Conservation (phyloP, 2,329 filamentous ascomycete species). For the Raffaelea arxii region DNA sequence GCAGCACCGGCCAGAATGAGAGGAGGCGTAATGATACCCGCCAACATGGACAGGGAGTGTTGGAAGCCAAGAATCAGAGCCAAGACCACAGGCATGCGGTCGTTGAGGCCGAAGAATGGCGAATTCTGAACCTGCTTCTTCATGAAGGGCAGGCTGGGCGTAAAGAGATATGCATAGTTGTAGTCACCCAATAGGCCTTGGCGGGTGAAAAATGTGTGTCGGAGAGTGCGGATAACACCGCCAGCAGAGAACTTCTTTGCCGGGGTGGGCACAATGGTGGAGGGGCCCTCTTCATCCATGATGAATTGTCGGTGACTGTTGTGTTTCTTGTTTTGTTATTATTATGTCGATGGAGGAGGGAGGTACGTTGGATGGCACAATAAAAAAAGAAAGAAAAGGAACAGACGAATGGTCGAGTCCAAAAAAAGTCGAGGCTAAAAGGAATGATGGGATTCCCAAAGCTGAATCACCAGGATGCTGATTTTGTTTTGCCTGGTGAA, state of each 20-base stretch:
- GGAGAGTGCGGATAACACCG: constrained; percentile 20
- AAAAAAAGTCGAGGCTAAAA: no score
- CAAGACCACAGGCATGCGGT: constrained; percentile 65
- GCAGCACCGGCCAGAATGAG: constrained; percentile 56
- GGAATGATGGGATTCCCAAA: neutral
- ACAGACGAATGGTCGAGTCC: no score
- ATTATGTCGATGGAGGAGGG: no score
- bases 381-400: no score
- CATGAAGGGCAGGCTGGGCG: constrained; percentile 74
- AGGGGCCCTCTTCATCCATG: constrained; percentile 49
- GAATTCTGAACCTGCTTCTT: constrained; percentile 47
- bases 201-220: constrained; percentile 41
- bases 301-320: no score
- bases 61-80: constrained; percentile 69
- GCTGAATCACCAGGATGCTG: no score
- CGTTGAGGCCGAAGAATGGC: constrained; percentile 78
- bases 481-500: no score
- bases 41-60: constrained; percentile 69
- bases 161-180: constrained; percentile 85
- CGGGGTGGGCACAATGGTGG: constrained; percentile 34
- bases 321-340: no score
- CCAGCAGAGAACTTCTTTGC: constrained; percentile 17
- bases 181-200: constrained; percentile 77
- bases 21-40: constrained; percentile 67
- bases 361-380: no score